A percentile compares a stretch with the other conserved stretches of the same genome.
These are phyloP conservation scores for Astrothelium macrocarpum DNA, from an alignment of 495 filamentous ascomycete species.

Conservation along the genomic window DNA sequence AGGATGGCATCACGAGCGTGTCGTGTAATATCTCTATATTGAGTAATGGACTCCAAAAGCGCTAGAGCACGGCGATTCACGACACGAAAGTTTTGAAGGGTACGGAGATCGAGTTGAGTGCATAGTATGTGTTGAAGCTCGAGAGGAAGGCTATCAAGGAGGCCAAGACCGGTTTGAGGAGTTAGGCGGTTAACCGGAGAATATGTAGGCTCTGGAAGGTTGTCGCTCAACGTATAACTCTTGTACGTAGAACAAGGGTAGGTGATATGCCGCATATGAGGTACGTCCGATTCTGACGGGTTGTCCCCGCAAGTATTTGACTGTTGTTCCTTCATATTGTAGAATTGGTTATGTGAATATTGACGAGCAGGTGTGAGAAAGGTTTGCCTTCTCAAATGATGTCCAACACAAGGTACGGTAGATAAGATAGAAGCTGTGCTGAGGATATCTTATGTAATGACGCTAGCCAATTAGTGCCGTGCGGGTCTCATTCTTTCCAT, in stretches of 20 bases:
- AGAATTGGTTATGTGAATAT: too few relatives aligned
- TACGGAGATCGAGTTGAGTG: slow-evolving; percentile 20
- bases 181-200: background rate
- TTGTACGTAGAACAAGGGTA: background rate
- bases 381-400: too few relatives aligned
- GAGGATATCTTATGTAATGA: too few relatives aligned
- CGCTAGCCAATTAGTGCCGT: too few relatives aligned
- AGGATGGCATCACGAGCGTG: slow-evolving; percentile 21
- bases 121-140: slow-evolving; percentile 21
- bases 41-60: slow-evolving; percentile 18
- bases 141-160: slow-evolving; percentile 22
- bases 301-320: too few relatives aligned
- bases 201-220: background rate
- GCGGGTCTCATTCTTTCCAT: too few relatives aligned
- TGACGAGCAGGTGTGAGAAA: too few relatives aligned
- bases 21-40: slow-evolving; percentile 18
- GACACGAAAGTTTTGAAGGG: slow-evolving; percentile 21
- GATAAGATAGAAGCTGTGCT: too few relatives aligned
- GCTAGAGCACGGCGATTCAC: slow-evolving; percentile 23
- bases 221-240: background rate
- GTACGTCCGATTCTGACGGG: too few relatives aligned
- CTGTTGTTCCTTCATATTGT: too few relatives aligned
- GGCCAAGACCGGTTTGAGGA: slow-evolving; percentile 14
- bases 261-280: too few relatives aligned
- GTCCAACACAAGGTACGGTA: too few relatives aligned